These are phyloP conservation scores for Dillenia turbinata DNA, from an alignment of 164 flowering plant genomes.

Conservation along the genomic window DNA sequence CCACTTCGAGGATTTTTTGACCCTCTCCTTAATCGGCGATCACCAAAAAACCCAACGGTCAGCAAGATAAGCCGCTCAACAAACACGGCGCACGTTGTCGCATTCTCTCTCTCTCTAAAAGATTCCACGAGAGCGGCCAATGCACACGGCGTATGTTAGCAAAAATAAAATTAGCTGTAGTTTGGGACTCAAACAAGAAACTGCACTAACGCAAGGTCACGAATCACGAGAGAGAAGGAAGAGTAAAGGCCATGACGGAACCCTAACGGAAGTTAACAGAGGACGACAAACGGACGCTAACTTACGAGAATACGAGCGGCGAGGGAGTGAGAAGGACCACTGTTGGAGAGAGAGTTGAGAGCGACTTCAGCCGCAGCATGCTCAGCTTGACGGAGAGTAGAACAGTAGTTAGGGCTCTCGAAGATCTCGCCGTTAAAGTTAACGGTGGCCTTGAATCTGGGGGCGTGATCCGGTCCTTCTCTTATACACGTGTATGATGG, in stretches of 20 bases:
- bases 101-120: too few species aligned
- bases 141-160: conserved; percentile 2
- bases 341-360: conserved; percentile 66
- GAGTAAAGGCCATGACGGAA: neutral
- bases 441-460: conserved; percentile 89
- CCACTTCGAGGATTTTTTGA: too few species aligned
- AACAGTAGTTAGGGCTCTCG: conserved; percentile 78
- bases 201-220: neutral
- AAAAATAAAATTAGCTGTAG: neutral
- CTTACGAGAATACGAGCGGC: conserved; percentile 89
- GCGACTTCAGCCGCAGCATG: conserved; percentile 99
- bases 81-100: too few species aligned
- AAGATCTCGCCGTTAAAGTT: conserved; percentile 92
- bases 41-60: too few species aligned
- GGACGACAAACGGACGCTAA: neutral
- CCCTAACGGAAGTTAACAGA: conserved; percentile 4
- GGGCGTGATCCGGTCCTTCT: conserved; percentile 99
- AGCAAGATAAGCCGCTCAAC: too few species aligned
- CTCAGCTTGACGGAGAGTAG: conserved; percentile 96
- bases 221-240: neutral
- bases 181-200: too few species aligned
- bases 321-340: conserved; percentile 87
- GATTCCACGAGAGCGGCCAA: too few species aligned
- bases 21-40: too few species aligned
- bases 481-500: conserved; percentile 87